These are phyloP conservation scores for Ramularia collo-cygni DNA, from an alignment of 2,329 filamentous ascomycete species.

Conservation along the genomic window DNA sequence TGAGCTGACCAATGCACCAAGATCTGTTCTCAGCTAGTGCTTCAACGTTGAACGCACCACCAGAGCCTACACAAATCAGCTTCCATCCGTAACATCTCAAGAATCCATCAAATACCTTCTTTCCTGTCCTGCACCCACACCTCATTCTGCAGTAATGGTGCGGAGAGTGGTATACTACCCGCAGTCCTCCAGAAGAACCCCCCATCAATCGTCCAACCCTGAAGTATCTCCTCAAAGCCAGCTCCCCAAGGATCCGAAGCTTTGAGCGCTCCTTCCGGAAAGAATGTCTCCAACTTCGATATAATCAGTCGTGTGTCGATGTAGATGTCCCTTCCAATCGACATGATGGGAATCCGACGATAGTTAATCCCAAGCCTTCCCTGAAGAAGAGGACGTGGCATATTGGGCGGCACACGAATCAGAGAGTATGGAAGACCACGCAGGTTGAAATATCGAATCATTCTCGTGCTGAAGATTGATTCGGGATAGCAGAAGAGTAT, in stretches of 20 bases:
- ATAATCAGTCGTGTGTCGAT: conserved; percentile 19
- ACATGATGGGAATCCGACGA: conserved; percentile 18
- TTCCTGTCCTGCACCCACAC: conserved; percentile 13
- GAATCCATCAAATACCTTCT: too few relatives aligned
- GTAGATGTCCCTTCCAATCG: conserved; percentile 21
- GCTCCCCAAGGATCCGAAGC: conserved; percentile 8
- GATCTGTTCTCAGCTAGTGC: conserved; percentile 5
- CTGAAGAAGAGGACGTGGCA: conserved; percentile 14
- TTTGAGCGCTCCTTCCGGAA: conserved; percentile 7
- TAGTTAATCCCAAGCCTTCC: conserved; percentile 17
- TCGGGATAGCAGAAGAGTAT: conserved; percentile 18
- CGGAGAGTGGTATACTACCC: conserved; percentile 10
- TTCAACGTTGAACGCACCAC: conserved; percentile 10
- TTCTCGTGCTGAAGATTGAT: conserved; percentile 14
- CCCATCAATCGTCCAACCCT: conserved; percentile 15
- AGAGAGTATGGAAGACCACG: conserved; percentile 12
- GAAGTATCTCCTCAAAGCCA: conserved; percentile 14
- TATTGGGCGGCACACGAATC: conserved; percentile 16
- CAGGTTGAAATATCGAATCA: conserved; percentile 15
- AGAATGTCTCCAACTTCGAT: conserved; percentile 12
- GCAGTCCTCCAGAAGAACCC: conserved; percentile 14
- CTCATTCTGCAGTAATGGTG: conserved; percentile 11
- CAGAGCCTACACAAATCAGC: conserved; percentile 7
- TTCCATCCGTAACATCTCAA: too few relatives aligned
- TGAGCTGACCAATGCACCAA: conserved; percentile 15